Conservation (phyloP, 257 asterid species). For the Scutellaria minor region DNA sequence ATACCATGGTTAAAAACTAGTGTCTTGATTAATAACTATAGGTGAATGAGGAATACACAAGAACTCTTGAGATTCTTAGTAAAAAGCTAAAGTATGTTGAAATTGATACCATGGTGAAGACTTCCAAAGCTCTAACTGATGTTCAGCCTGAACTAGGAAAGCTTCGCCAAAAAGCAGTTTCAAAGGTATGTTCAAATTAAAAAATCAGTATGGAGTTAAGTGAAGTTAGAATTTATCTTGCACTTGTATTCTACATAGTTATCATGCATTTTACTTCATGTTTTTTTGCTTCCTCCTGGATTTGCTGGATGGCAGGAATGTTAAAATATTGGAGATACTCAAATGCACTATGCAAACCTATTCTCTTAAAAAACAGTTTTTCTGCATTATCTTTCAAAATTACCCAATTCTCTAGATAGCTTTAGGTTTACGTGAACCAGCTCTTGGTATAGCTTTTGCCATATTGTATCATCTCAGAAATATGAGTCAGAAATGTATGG, state of each 20-base stretch:
- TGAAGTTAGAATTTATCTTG: background rate
- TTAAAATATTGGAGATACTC: conserved; percentile 25
- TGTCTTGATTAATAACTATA: conserved; percentile 42
- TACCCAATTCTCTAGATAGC: background rate
- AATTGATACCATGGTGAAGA: conserved; percentile 75
- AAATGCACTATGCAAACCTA: conserved; percentile 14
- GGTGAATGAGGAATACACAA: conserved; percentile 96
- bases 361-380: background rate
- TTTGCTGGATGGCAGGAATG: conserved; percentile 22
- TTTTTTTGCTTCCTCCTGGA: conserved; percentile 1
- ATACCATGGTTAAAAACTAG: conserved; percentile 27
- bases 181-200: conserved; percentile 63
- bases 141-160: conserved; percentile 94
- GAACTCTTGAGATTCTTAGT: conserved; percentile 85
- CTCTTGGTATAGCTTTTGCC: no score
- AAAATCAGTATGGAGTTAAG: conserved; percentile 4
- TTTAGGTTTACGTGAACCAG: no score
- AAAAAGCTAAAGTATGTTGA: conserved; percentile 86
- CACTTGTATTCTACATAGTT: conserved; percentile 15
- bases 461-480: no score
- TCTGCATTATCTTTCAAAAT: background rate
- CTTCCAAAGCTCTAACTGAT: conserved; percentile 85
- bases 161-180: conserved; percentile 96
- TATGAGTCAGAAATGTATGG: no score
- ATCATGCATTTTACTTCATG: conserved; percentile 10